Evolutionary conservation across 179 eudicot species (phyloP).

Genomic region (Spinacia oleracea): DNA sequence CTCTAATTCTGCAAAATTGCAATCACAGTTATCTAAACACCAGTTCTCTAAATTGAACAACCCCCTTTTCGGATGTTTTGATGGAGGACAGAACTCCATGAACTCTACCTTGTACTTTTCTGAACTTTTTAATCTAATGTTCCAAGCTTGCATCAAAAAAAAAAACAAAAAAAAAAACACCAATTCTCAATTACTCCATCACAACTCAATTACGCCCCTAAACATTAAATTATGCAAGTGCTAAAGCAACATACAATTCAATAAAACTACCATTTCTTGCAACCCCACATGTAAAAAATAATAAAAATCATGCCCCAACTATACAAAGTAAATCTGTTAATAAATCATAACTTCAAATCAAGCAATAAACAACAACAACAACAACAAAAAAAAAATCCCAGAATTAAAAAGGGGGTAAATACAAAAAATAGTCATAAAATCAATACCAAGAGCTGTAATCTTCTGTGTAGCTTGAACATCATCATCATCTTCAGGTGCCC

Average conservation of each 20-base stretch:
- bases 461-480: conserved; percentile 22
- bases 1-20: background rate
- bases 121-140: too few relatives aligned
- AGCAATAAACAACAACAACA: background rate
- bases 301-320: background rate
- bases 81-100: too few relatives aligned
- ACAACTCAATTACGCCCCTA: background rate
- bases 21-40: background rate
- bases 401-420: background rate
- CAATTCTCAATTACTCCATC: too few relatives aligned
- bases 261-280: background rate
- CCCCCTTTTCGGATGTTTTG: too few relatives aligned
- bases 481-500: conserved; percentile 35
- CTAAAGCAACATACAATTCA: background rate
- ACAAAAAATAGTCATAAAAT: background rate
- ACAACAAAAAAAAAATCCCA: background rate
- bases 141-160: too few relatives aligned
- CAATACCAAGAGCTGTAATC: conserved; percentile 22
- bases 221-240: background rate
- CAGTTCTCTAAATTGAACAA: background rate
- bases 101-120: too few relatives aligned
- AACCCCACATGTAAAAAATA: background rate
- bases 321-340: background rate
- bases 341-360: background rate
- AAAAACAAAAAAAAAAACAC: too few relatives aligned